Evolutionary conservation across 768 basidiomycete genomes (phyloP).

Genomic region (Calocybe gangraenosa): DNA sequence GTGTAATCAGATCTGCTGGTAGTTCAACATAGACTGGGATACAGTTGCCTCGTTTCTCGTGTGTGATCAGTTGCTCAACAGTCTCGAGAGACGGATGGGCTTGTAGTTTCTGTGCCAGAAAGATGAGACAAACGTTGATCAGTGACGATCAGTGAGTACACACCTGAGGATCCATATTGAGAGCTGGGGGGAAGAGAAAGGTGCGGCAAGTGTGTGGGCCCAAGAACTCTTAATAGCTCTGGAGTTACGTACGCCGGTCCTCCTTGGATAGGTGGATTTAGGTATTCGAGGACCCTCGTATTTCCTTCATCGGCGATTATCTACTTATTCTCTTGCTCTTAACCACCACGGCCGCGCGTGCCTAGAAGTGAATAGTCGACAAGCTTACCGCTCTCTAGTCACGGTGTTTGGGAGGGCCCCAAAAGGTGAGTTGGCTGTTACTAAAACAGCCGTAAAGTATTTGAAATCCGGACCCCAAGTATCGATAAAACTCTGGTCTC

Average conservation of each 20-base stretch:
- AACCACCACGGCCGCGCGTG: constrained; percentile 2
- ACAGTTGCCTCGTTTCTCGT: constrained; percentile 86
- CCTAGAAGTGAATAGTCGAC: no score
- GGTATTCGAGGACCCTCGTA: constrained; percentile 2
- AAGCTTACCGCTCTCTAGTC: no score
- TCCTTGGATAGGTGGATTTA: neutral
- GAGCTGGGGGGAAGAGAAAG: neutral
- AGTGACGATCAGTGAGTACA: constrained; percentile 9
- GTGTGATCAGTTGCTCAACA: constrained; percentile 72
- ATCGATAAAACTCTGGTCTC: no score
- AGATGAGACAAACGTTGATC: neutral
- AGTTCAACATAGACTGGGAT: constrained; percentile 91
- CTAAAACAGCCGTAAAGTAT: no score
- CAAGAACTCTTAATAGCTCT: neutral
- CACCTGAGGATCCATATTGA: constrained; percentile 47
- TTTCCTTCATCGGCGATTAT: constrained; percentile 2
- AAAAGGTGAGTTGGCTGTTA: no score
- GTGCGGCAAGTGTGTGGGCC: neutral
- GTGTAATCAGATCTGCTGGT: constrained; percentile 94
- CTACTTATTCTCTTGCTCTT: constrained; percentile 1
- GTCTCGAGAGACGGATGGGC: constrained; percentile 69
- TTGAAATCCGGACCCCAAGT: no score
- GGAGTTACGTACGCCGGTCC: neutral
- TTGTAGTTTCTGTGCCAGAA: constrained; percentile 49
- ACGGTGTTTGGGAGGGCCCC: no score